Evolutionary conservation across 768 basidiomycete species (phyloP), one percentile per base, ranked within the genome.

Genomic region (Collybia nuda): DNA sequence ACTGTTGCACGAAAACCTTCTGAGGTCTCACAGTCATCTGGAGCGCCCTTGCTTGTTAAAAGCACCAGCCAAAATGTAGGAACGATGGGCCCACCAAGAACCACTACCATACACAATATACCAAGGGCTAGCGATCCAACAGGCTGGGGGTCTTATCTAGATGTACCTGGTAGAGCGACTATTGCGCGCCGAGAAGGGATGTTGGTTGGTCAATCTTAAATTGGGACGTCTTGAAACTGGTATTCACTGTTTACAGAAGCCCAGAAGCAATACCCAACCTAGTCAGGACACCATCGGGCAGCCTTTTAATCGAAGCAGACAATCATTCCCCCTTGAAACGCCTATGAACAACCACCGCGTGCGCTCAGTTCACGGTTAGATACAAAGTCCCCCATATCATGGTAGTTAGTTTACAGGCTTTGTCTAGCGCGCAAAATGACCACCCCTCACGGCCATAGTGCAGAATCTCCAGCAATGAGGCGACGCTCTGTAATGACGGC

Each of bases 401-500:
- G 11, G 1, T 2, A 1, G 28, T 26, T 32, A 1, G 18, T 29
- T 28, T 21, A 22, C 22, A 26, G 22, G 35, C 24, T 5, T 14
- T 15, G 14, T 18, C 29, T 21, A 57, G 58, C 46, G 17, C 41
- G 54, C 18, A 54, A 55, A 37, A 47, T 32, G 0, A 40, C 36
- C n/a, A 12, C 46, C 9, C 14, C 48, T 8, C 40, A 44, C 0
- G 48, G 51, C 19, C 12, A 26, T 23, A 15, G 41, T 5, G 24
- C 50, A 12, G 50, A 52, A 38, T 23, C 54, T 11, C 37, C 45
- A 2, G 40, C 50, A 15, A 17, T 26, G n/a, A 42, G 53, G 39
- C 37, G 56, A 18, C 52, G 49, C 12, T 44, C 56, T 23, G 28
- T 54, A 15, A 57, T 56, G 1, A 51, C 44, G 1, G 23, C 59